Evolutionary conservation across 805 yeast species (phyloP).

Genomic region (Candida nitratophila): DNA sequence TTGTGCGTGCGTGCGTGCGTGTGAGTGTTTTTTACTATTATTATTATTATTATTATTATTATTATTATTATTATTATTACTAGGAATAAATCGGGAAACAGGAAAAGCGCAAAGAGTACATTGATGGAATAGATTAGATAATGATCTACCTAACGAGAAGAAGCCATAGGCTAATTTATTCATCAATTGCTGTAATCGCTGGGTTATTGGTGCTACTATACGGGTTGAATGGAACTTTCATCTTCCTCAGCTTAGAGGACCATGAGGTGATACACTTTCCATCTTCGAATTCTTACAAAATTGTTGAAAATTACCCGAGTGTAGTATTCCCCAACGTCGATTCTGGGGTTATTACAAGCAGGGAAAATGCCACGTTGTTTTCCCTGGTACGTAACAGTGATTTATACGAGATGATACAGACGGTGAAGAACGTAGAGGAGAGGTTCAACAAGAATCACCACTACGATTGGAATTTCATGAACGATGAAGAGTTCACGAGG

Average conservation of each 20-base stretch:
- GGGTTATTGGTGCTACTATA: no score
- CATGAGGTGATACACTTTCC: background rate
- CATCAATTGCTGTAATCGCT: no score
- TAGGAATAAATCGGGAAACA: no score
- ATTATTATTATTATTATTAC: no score
- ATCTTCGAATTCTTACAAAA: background rate
- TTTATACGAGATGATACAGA: conserved; percentile 26
- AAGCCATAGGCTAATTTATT: no score
- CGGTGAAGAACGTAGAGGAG: conserved; percentile 29
- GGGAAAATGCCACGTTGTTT: conserved; percentile 57
- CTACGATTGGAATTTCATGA: conserved; percentile 40
- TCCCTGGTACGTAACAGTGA: conserved; percentile 36
- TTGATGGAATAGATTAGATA: no score
- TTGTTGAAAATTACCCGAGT: background rate
- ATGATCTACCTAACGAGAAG: no score
- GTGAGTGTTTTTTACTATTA: no score
- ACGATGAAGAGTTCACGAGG: conserved; percentile 36
- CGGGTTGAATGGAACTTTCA: background rate
- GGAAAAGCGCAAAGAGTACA: no score
- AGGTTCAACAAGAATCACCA: conserved; percentile 31
- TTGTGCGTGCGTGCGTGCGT: no score
- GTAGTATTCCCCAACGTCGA: background rate
- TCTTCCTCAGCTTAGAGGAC: background rate
- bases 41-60: no score
- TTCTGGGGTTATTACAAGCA: background rate